Evolutionary conservation across 345 rosid species (phyloP), one percentile per base, ranked within the genome.

Genomic region (Hevea brasiliensis): DNA sequence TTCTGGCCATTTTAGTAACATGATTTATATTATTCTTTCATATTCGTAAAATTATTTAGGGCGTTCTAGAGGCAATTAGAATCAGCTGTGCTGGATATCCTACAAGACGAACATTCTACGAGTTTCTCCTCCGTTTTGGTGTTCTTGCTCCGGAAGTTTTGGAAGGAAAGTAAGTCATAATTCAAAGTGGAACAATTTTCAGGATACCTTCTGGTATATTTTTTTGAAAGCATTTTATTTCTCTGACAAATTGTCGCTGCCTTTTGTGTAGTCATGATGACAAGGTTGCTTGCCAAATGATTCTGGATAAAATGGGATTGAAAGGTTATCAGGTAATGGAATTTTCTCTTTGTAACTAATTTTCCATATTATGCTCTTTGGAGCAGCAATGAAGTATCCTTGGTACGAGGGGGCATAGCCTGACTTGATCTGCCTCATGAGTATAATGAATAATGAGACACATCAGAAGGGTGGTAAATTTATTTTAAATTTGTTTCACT

Each of bases 21-120:
- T 57, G 41, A 57, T 65, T 44, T 65, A 14, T 54, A 23, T 50
- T 42, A 54, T 69, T n/a, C 32, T 32, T 15, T 14, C 53, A 37
- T 76, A 21, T 50, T 71, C 21, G 66, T 73, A 4, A 26, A 23
- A 57, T 26, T 29, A 27, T 76, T 37, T 73, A 95, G 99, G 99
- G 99, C 83, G 99, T 95, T 69, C 92, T 95, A 68, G 99, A 95
- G 87, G 99, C 99, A 75, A 95, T 95, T 73, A 89, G 99, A 78
- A 95, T 95, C 80, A 95, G 99, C 79, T 95, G 99, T 88, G 98
- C 99, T 79, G 99, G 99, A 75, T 95, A 95, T 86, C 99, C 99
- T 48, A 95, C 99, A 27, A 89, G 96, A 76, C 86, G 99, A 50
- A 91, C 98, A 18, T 95, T 95, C 83, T 89, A 92, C 68, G 99